Conservation (phyloP, 805 yeast species). For the Monosporozyma yasuniensis region DNA sequence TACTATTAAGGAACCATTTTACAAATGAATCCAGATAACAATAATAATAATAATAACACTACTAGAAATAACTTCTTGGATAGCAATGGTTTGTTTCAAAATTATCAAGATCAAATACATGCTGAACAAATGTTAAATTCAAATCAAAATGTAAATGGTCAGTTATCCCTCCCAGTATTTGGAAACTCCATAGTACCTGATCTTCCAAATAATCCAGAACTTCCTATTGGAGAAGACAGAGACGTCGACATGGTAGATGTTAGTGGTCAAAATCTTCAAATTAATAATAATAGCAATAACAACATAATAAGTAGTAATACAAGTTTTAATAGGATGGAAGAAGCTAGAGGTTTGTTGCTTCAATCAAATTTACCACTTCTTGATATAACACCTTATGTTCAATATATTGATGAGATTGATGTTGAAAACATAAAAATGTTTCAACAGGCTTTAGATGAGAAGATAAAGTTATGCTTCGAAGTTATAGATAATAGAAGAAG, state of each 20-base stretch:
- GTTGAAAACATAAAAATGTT: constrained; percentile 15
- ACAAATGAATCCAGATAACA: not conserved
- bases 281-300: too few relatives aligned
- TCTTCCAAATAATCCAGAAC: not conserved
- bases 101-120: not conserved
- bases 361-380: not conserved
- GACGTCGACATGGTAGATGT: not conserved
- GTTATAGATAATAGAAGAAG: constrained; percentile 23
- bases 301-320: not conserved
- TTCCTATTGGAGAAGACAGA: not conserved
- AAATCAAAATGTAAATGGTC: not conserved
- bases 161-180: not conserved
- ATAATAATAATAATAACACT: not conserved
- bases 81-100: not conserved
- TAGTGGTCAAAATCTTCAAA: not conserved
- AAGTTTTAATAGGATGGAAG: not conserved
- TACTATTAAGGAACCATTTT: not conserved
- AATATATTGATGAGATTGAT: constrained; percentile 10
- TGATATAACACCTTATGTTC: not conserved
- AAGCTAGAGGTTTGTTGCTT: not conserved
- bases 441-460: constrained; percentile 17
- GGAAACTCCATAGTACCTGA: not conserved
- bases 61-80: not conserved
- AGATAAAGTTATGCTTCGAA: constrained; percentile 18
- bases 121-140: not conserved